Percentiles rank a stretch among this genome's conserved stretches.
These are phyloP conservation scores for Afroboletus lepidellus DNA, from an alignment of 1,284 basidiomycete genomes.

Conservation along the genomic window DNA sequence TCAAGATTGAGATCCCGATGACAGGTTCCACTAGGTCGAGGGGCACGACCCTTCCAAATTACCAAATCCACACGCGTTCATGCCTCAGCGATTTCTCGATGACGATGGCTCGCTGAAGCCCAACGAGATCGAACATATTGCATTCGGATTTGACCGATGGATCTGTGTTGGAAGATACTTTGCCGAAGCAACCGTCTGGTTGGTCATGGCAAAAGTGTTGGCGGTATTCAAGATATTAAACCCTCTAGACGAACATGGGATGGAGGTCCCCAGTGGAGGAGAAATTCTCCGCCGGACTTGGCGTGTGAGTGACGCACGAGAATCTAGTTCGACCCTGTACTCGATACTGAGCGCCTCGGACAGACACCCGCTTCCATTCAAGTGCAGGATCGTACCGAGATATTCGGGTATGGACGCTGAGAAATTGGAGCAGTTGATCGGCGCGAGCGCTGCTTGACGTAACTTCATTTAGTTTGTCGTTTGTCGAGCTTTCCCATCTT, in stretches of 20 bases:
- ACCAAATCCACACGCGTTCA: slow-evolving; percentile 5
- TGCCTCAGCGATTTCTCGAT: slow-evolving; percentile 16
- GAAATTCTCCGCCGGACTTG: slow-evolving; percentile 6
- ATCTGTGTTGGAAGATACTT: slow-evolving; percentile 15
- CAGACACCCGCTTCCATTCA: not conserved
- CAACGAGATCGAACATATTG: slow-evolving; percentile 5
- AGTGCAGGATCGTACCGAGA: not conserved
- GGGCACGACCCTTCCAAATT: slow-evolving; percentile 11
- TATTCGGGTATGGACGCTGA: not conserved
- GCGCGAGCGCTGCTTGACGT: not conserved
- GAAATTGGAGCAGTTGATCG: not conserved
- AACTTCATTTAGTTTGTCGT: not conserved
- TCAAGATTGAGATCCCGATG: not conserved
- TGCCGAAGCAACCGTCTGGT: slow-evolving; percentile 17
- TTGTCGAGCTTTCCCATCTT: not conserved
- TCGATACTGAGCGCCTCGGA: not conserved
- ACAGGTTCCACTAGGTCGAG: slow-evolving; percentile 5
- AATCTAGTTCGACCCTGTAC: no score
- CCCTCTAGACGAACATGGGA: slow-evolving; percentile 16
- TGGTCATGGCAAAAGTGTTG: slow-evolving; percentile 11
- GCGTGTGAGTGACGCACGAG: slow-evolving; percentile 11
- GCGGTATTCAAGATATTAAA: slow-evolving; percentile 15
- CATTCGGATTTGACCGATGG: slow-evolving; percentile 17
- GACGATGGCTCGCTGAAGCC: slow-evolving; percentile 15
- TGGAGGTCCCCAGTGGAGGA: slow-evolving; percentile 17